Conservation (phyloP, 1,284 basidiomycete species). For the Fomitopsis betulina region DNA sequence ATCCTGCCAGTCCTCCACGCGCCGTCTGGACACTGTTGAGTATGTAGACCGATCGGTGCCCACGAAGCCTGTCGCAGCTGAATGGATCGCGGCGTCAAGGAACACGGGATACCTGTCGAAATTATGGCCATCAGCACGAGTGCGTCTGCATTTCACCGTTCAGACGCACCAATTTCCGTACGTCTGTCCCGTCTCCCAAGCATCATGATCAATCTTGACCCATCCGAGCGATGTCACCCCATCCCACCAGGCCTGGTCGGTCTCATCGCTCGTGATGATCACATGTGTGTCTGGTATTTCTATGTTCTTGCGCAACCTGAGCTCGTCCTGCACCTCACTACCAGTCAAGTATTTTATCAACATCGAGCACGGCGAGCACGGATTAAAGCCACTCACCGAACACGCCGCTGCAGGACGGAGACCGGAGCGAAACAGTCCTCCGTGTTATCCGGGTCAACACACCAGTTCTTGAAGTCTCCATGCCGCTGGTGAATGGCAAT, state of each 20-base stretch:
- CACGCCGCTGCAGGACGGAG: conserved; percentile 50
- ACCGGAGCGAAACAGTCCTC: conserved; percentile 61
- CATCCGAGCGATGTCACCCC: conserved; percentile 55
- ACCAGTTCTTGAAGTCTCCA: conserved; percentile 50
- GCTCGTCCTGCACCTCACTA: conserved; percentile 54
- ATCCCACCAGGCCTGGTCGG: conserved; percentile 61
- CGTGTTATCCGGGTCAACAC: conserved; percentile 39
- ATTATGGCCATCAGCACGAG: neutral
- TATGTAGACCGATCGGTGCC: conserved; percentile 69
- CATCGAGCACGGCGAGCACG: neutral
- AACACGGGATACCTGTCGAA: conserved; percentile 55
- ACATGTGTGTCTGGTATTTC: conserved; percentile 44
- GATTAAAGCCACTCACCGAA: conserved; percentile 26
- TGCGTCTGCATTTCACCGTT: neutral
- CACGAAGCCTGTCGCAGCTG: conserved; percentile 59
- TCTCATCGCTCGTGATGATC: conserved; percentile 71
- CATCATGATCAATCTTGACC: conserved; percentile 54
- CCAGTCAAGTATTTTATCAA: neutral
- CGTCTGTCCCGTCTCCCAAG: conserved; percentile 39
- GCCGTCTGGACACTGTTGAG: conserved; percentile 55
- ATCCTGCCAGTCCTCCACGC: conserved; percentile 60
- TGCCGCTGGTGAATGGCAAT: conserved; percentile 63
- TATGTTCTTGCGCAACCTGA: conserved; percentile 45
- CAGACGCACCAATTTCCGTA: conserved; percentile 54
- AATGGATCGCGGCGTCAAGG: conserved; percentile 69